Percentiles rank a stretch among this genome's conserved stretches.
These are phyloP conservation scores for Fusarium sp. DNA, from an alignment of 2,329 filamentous ascomycete genomes.

Conservation along the genomic window DNA sequence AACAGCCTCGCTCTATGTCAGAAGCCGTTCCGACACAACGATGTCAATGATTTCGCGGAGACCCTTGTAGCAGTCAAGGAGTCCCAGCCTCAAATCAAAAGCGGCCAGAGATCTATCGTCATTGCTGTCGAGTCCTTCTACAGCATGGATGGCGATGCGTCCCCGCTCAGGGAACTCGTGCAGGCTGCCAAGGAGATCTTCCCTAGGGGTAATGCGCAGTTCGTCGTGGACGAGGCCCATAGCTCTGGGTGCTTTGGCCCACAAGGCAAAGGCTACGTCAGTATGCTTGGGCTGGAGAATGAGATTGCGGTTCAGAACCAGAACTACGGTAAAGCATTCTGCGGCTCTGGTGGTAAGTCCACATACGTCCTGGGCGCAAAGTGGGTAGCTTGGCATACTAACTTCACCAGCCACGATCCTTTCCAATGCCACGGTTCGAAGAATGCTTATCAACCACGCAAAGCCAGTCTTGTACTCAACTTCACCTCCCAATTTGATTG, in stretches of 20 bases:
- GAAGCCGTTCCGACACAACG: conserved; percentile 63
- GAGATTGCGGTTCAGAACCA: conserved; percentile 64
- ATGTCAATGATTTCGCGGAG: conserved; percentile 52
- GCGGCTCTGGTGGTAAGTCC: conserved; percentile 43
- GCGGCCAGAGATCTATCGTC: conserved; percentile 53
- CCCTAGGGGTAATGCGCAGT: conserved; percentile 57
- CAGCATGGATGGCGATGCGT: conserved; percentile 63
- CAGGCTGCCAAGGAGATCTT: conserved; percentile 53
- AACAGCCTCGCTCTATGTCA: conserved; percentile 63
- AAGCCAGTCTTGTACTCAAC: neutral
- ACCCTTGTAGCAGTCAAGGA: conserved; percentile 52
- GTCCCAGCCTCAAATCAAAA: conserved; percentile 48
- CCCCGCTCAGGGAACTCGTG: conserved; percentile 56
- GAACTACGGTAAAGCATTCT: conserved; percentile 65
- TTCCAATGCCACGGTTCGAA: conserved; percentile 7
- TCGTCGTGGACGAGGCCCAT: conserved; percentile 70
- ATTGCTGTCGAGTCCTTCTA: conserved; percentile 60
- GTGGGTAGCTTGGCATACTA: too few relatives aligned
- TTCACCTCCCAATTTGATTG: neutral
- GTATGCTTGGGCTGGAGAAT: conserved; percentile 62
- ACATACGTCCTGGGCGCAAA: too few relatives aligned
- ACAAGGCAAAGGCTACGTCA: conserved; percentile 63
- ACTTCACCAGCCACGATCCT: neutral
- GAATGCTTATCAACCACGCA: conserved; percentile 4
- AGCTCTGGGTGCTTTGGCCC: conserved; percentile 64